Evolutionary conservation across 2,329 filamentous ascomycete species (phyloP), one percentile per base, ranked within the genome.

Genomic region (Paraconiothyrium sp.): DNA sequence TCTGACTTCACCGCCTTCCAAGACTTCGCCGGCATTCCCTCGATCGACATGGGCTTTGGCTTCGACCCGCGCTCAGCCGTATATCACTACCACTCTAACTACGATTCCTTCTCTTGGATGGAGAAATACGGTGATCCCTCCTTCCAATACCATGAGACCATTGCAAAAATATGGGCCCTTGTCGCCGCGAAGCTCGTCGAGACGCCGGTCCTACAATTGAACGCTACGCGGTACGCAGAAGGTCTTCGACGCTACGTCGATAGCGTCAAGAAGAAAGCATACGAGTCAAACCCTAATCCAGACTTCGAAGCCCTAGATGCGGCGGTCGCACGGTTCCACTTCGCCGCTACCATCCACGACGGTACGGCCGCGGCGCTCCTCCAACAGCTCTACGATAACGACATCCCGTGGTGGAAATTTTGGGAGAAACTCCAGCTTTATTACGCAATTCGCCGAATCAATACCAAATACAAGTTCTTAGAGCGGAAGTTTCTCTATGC

Each of bases 51-150:
- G 62, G 82, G 82, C 24, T 84, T 84, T 62, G 72, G 72, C 14
- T 69, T 65, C 52, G 73, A 67, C 14, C 64, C 70, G 0, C 74
- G 79, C 30, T 73, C 73, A 0, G 81, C 89, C 0, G 81, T 92
- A 7, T 92, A 90, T 73, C 90, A 91, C 66, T 96, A 95, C 72
- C 92, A 96, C 75, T 87, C 87, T 64, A 95, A 95, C 78, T 96
- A 94, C 73, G 93, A 96, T 73, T 91, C 86, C 37, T 94, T 92
- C 73, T 83, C 90, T 70, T 96, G 92, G 92, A 95, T 95, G 91
- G 84, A 89, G 14, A 89, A 82, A 3, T 93, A 88, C 67, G 92
- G 92, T 4, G 93, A 97, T 67, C 80, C 82, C 0, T 80, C 77
- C 11, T 89, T 86, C 78, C 74, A 84, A 8, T 88, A 90, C 68